Evolutionary conservation across 495 filamentous ascomycete genomes (phyloP).

Genomic region (Glonium stellatum): DNA sequence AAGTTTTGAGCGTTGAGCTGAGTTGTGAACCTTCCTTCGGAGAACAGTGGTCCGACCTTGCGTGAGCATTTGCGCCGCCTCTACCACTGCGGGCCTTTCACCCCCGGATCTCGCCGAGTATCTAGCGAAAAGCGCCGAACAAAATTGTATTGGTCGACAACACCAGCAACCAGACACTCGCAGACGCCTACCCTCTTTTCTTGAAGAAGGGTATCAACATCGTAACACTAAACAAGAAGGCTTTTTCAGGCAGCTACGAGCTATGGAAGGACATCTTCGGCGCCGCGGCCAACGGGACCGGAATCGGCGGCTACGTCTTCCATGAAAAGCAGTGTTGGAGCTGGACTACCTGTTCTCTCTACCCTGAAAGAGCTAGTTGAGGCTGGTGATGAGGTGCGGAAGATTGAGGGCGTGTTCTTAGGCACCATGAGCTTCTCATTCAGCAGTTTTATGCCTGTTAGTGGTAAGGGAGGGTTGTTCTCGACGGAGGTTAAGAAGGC

Average conservation of each 20-base stretch:
- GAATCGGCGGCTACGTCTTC: constrained; percentile 67
- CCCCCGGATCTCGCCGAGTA: constrained; percentile 62
- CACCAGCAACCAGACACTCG: constrained; percentile 77
- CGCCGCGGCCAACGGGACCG: constrained; percentile 41
- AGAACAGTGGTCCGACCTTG: no score
- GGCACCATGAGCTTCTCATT: constrained; percentile 96
- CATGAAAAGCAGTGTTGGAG: constrained; percentile 91
- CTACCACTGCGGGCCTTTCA: constrained; percentile 50
- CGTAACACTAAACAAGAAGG: constrained; percentile 97
- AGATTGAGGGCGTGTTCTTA: constrained; percentile 93
- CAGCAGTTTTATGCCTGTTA: constrained; percentile 68
- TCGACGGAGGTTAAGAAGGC: constrained; percentile 82
- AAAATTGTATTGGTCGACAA: constrained; percentile 84
- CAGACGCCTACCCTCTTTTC: constrained; percentile 68
- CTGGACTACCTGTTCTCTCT: constrained; percentile 83
- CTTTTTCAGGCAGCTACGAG: constrained; percentile 67
- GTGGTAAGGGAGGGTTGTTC: constrained; percentile 56
- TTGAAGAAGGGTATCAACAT: constrained; percentile 74
- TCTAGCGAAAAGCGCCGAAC: constrained; percentile 60
- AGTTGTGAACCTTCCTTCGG: no score
- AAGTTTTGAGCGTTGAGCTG: no score
- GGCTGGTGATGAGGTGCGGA: constrained; percentile 79
- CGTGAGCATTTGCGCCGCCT: no score
- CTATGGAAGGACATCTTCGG: constrained; percentile 79
- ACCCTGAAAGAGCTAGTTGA: constrained; percentile 83